phyloP scores from a whole-genome alignment of 2,329 filamentous ascomycete genomes.

The Aureobasidium sp. region DNA sequence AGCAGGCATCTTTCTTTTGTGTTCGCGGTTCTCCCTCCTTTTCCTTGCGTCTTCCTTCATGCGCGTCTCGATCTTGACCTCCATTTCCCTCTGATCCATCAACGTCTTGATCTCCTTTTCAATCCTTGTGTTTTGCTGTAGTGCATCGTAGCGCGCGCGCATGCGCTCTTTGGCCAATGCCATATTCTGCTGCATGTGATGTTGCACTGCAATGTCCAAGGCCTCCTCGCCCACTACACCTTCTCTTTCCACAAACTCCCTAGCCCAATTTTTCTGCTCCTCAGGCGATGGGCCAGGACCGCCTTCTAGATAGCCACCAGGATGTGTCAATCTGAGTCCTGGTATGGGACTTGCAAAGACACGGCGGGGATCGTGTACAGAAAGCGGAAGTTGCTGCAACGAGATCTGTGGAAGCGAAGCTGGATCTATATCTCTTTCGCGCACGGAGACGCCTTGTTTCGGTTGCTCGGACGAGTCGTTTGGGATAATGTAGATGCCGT shows the following conservation, averaged over 20 bases:
- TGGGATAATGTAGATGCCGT: constrained; percentile 24
- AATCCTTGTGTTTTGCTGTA: constrained; percentile 36
- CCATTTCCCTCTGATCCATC: constrained; percentile 38
- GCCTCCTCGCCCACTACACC: constrained; percentile 30
- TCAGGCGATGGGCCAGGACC: constrained; percentile 36
- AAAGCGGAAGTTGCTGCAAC: constrained; percentile 34
- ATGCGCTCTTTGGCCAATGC: constrained; percentile 28
- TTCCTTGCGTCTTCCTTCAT: constrained; percentile 33
- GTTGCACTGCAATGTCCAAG: constrained; percentile 28
- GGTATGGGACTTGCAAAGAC: constrained; percentile 37
- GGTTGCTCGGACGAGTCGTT: constrained; percentile 24
- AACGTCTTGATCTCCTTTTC: constrained; percentile 37
- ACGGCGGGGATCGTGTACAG: constrained; percentile 36
- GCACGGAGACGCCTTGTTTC: constrained; percentile 23
- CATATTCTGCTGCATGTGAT: constrained; percentile 25
- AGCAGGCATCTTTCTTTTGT: constrained; percentile 19
- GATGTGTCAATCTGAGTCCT: constrained; percentile 39
- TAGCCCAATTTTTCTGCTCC: constrained; percentile 32
- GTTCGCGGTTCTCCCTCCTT: constrained; percentile 30
- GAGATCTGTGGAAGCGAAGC: constrained; percentile 24
- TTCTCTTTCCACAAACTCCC: constrained; percentile 34
- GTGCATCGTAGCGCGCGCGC: constrained; percentile 31
- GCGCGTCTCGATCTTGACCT: constrained; percentile 38
- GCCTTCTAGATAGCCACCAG: constrained; percentile 41
- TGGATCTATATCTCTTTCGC: constrained; percentile 23